phyloP scores from a whole-genome alignment of 2,329 filamentous ascomycete species.

The Colletotrichum viniferum region DNA sequence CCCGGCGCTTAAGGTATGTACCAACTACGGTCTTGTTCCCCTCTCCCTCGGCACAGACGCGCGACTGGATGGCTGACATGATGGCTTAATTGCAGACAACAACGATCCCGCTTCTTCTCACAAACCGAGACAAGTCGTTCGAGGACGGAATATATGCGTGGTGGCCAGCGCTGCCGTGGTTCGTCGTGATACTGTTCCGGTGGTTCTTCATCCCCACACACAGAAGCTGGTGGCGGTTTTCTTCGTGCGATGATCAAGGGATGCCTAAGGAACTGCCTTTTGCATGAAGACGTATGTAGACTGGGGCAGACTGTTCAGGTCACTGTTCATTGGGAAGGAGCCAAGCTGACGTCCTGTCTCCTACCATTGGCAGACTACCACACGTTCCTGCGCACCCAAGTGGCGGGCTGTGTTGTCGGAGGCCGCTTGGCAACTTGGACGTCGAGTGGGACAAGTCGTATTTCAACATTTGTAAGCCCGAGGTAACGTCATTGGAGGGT shows the following conservation, averaged over 20 bases:
- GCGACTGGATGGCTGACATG: neutral
- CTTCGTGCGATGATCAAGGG: constrained; percentile 32
- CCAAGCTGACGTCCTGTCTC: neutral
- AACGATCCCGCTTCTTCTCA: constrained; percentile 24
- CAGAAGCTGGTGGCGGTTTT: constrained; percentile 40
- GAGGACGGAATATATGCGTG: constrained; percentile 24
- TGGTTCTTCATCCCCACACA: constrained; percentile 37
- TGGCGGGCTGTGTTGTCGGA: neutral
- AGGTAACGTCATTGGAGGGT: neutral
- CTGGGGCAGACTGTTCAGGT: neutral
- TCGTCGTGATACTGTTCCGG: constrained; percentile 30
- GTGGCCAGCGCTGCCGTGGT: constrained; percentile 32
- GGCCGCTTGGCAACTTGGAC: neutral
- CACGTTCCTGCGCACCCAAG: neutral
- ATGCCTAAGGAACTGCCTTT: constrained; percentile 38
- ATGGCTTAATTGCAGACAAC: neutral
- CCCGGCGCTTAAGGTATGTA: constrained; percentile 24
- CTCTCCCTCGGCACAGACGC: neutral
- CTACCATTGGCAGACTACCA: neutral
- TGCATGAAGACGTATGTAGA: constrained; percentile 25
- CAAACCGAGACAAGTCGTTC: constrained; percentile 29
- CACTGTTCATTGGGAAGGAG: neutral
- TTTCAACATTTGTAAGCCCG: neutral
- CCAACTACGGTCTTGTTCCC: neutral
- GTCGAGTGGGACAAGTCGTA: neutral